Percentiles rank a stretch among this genome's conserved stretches.
These are phyloP conservation scores for Fibroporia radiculosa DNA, from an alignment of 768 basidiomycete species.

Conservation along the genomic window DNA sequence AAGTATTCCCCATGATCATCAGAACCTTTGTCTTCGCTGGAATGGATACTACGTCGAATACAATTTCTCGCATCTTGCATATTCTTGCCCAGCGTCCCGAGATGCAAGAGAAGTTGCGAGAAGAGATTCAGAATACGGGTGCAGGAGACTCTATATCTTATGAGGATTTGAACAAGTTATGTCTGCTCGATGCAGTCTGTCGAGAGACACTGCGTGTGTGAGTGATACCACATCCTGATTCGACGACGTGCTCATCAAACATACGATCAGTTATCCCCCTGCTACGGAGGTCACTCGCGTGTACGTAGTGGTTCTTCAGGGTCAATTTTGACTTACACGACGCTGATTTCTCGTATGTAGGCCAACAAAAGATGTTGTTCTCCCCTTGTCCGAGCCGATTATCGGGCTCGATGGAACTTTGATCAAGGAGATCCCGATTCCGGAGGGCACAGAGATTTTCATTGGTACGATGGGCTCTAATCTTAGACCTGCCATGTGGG, in stretches of 20 bases:
- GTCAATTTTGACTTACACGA: not conserved
- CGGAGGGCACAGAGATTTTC: constrained; percentile 30
- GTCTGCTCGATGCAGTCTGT: constrained; percentile 23
- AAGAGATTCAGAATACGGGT: constrained; percentile 4
- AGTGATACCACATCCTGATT: not conserved
- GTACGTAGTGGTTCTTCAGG: constrained; percentile 2
- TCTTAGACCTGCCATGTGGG: constrained; percentile 32
- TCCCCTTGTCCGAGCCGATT: not conserved
- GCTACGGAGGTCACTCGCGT: constrained; percentile 7
- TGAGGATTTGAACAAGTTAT: constrained; percentile 19
- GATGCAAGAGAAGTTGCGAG: constrained; percentile 8
- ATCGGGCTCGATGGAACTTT: constrained; percentile 1
- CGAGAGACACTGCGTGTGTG: constrained; percentile 19
- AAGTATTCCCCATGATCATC: not conserved
- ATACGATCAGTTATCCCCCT: constrained; percentile 6
- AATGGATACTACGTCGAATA: constrained; percentile 12
- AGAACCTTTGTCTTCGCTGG: constrained; percentile 12
- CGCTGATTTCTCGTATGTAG: not conserved
- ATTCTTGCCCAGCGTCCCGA: constrained; percentile 10
- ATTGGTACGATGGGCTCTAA: constrained; percentile 33
- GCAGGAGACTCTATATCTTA: constrained; percentile 13
- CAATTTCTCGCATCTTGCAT: constrained; percentile 6
- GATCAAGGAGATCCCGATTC: constrained; percentile 19
- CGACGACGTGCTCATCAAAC: not conserved
- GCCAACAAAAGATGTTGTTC: constrained; percentile 38